Percentiles rank a stretch among this genome's conserved stretches.
Conservation (phyloP, 176 grass and related monocot species). For the Ampelocalamus luodianensis region DNA sequence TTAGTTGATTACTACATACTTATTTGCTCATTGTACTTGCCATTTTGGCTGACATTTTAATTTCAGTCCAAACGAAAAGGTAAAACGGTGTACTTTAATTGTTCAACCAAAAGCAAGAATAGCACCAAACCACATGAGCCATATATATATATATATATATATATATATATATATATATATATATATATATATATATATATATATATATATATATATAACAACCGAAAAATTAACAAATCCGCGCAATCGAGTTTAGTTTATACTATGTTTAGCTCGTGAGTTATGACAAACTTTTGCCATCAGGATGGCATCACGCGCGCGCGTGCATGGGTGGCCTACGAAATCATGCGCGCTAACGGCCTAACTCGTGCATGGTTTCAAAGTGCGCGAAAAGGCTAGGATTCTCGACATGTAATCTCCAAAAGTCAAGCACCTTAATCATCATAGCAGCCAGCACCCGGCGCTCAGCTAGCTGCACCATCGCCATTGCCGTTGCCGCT, state of each 20-base stretch:
- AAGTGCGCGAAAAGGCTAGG: conserved; percentile 15
- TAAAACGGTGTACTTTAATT: not conserved
- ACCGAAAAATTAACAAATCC: not conserved
- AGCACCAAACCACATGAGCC: not conserved
- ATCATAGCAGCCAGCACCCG: conserved; percentile 45
- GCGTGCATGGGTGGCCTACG: conserved; percentile 33
- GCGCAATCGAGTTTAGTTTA: not conserved
- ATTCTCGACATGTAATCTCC: conserved; percentile 42
- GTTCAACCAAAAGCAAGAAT: not conserved
- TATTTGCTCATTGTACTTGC: not conserved
- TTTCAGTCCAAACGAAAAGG: not conserved
- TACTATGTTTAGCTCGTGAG: not conserved
- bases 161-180: no score
- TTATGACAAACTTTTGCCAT: conserved; percentile 55
- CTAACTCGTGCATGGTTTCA: conserved; percentile 47
- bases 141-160: not conserved
- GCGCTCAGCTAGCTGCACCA: conserved; percentile 34
- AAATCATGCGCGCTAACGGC: conserved; percentile 50
- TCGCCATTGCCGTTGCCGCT: conserved; percentile 25
- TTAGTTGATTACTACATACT: conserved; percentile 35
- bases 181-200: no score
- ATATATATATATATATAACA: no score
- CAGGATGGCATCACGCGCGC: conserved; percentile 54
- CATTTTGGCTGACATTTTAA: conserved; percentile 2
- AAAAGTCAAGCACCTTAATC: not conserved